Percentiles rank a stretch among this genome's conserved stretches.
These are phyloP conservation scores for Cyclotella distinguenda DNA, from an alignment of 108 stramenopile species.

Conservation along the genomic window DNA sequence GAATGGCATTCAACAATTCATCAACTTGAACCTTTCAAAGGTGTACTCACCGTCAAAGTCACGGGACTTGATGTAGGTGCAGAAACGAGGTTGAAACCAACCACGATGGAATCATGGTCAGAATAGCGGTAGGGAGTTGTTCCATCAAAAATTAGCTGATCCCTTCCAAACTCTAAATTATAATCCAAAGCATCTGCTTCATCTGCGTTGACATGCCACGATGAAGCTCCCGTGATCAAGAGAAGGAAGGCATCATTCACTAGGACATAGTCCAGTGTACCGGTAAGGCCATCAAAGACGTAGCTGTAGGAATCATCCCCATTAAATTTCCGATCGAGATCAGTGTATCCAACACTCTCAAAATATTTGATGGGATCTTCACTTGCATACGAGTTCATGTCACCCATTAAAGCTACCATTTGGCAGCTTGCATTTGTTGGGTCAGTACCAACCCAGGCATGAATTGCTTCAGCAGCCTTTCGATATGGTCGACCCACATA, in stretches of 20 bases:
- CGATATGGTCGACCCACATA: background rate
- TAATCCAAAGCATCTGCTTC: slow-evolving; percentile 45
- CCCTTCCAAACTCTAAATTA: slow-evolving; percentile 29
- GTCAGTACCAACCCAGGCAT: slow-evolving; percentile 31
- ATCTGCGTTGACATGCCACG: slow-evolving; percentile 47
- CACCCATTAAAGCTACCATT: slow-evolving; percentile 27
- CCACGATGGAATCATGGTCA: slow-evolving; percentile 41
- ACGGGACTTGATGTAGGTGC: no score
- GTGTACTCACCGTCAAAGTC: no score
- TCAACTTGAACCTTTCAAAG: no score
- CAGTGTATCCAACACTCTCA: slow-evolving; percentile 22
- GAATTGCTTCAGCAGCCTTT: slow-evolving; percentile 26
- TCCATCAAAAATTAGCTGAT: slow-evolving; percentile 28
- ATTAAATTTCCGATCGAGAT: slow-evolving; percentile 9
- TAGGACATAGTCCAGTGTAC: slow-evolving; percentile 46
- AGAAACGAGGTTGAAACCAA: slow-evolving; percentile 21
- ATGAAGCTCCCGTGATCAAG: slow-evolving; percentile 7
- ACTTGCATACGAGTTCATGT: slow-evolving; percentile 42
- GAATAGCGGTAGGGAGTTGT: slow-evolving; percentile 22
- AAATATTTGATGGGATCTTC: slow-evolving; percentile 37
- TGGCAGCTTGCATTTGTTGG: slow-evolving; percentile 21
- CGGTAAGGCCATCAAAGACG: slow-evolving; percentile 44
- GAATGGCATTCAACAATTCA: no score
- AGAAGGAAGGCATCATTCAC: slow-evolving; percentile 8
- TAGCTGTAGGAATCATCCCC: slow-evolving; percentile 25